These are phyloP conservation scores for Globisporangium perplexum DNA, from an alignment of 352 stramenopile species.

Conservation along the genomic window DNA sequence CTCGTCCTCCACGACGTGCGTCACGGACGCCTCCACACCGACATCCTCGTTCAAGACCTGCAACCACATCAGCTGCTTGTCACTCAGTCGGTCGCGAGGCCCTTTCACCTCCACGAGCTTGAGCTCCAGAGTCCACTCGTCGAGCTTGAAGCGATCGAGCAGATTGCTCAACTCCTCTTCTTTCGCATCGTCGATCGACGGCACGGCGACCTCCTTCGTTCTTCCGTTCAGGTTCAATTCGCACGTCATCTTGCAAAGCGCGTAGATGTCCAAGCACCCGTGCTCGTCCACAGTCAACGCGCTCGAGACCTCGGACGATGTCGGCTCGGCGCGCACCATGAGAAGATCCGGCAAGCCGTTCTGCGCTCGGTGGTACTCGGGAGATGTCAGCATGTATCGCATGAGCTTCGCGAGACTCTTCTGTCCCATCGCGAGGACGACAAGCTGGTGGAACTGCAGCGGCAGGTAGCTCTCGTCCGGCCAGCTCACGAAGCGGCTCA, in stretches of 20 bases:
- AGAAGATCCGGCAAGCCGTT: constrained; percentile 72
- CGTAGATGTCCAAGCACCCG: constrained; percentile 37
- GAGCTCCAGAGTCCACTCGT: constrained; percentile 19
- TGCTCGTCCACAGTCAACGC: constrained; percentile 22
- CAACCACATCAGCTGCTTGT: constrained; percentile 82
- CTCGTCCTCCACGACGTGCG: constrained; percentile 70
- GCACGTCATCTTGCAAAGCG: constrained; percentile 51
- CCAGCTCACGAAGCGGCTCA: constrained; percentile 65
- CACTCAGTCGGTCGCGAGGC: constrained; percentile 72
- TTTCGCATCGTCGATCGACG: neutral
- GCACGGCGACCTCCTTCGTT: neutral
- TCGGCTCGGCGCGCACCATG: constrained; percentile 29
- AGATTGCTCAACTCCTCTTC: constrained; percentile 1
- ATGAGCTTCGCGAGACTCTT: constrained; percentile 35
- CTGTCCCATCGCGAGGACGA: constrained; percentile 40
- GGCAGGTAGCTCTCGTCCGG: constrained; percentile 19
- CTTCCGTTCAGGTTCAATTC: constrained; percentile 33
- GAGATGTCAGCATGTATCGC: constrained; percentile 62
- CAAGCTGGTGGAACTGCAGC: constrained; percentile 47
- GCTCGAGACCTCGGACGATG: neutral
- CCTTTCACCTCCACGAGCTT: constrained; percentile 88
- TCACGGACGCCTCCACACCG: constrained; percentile 51
- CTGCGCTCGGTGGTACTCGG: constrained; percentile 61
- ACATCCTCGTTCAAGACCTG: constrained; percentile 52
- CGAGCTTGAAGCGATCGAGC: constrained; percentile 5